phyloP scores from a whole-genome alignment of 495 filamentous ascomycete species.

The Lepraria neglecta region DNA sequence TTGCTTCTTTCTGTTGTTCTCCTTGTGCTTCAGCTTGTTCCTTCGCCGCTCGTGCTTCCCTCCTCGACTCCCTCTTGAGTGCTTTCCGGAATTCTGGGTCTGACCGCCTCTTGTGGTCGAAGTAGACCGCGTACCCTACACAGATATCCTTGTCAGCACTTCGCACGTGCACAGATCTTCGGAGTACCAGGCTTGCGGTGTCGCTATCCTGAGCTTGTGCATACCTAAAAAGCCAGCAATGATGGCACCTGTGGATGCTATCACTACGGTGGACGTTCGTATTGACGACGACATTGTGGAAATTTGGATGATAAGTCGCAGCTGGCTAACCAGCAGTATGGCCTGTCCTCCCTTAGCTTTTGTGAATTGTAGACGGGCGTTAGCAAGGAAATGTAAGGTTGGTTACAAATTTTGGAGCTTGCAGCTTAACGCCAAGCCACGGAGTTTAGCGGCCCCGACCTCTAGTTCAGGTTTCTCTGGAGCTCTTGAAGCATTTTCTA shows the following conservation, averaged over 20 bases:
- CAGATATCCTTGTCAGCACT: neutral
- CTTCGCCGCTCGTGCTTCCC: slow-evolving; percentile 67
- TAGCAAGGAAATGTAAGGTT: neutral
- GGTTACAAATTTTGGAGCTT: slow-evolving; percentile 2
- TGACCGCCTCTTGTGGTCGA: slow-evolving; percentile 85
- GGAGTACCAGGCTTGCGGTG: neutral
- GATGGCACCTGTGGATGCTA: slow-evolving; percentile 65
- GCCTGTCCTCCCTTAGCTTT: neutral
- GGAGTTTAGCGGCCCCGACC: slow-evolving; percentile 12
- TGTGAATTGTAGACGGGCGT: neutral
- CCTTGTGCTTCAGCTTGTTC: slow-evolving; percentile 64
- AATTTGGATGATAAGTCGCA: neutral
- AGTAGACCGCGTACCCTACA: slow-evolving; percentile 77
- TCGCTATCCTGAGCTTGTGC: neutral
- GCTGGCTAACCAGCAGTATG: neutral
- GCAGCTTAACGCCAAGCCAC: slow-evolving; percentile 11
- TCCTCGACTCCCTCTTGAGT: slow-evolving; percentile 74
- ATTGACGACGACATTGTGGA: slow-evolving; percentile 29
- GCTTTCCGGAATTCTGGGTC: slow-evolving; percentile 80
- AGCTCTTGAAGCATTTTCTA: neutral
- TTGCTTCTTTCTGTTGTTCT: slow-evolving; percentile 60
- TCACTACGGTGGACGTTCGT: slow-evolving; percentile 64
- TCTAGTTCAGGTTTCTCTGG: neutral
- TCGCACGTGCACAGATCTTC: too few species aligned
- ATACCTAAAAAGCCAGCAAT: slow-evolving; percentile 71